phyloP scores from a whole-genome alignment of 2,329 filamentous ascomycete genomes.

The Coniochaeta prunicola region DNA sequence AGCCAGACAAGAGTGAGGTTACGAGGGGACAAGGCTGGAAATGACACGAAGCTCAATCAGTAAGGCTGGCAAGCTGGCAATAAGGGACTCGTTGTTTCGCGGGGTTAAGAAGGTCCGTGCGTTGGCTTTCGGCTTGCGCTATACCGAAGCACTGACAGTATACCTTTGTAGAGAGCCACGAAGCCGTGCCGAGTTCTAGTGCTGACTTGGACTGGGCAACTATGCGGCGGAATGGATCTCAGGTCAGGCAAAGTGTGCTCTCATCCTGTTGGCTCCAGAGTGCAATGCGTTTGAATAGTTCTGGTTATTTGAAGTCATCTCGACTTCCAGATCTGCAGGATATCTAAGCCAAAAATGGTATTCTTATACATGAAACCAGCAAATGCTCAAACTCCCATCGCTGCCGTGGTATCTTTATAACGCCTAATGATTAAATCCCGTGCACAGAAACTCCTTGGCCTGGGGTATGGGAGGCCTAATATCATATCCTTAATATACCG shows the following conservation, averaged over 20 bases:
- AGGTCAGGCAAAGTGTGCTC: no score
- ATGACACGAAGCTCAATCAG: not conserved
- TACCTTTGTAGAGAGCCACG: no score
- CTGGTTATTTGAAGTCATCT: no score
- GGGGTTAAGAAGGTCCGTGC: not conserved
- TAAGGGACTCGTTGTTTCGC: not conserved
- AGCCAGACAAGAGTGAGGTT: not conserved
- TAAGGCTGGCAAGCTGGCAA: not conserved
- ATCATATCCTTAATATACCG: not conserved
- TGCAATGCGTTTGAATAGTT: no score
- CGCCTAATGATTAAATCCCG: not conserved
- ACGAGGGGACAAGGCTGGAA: not conserved
- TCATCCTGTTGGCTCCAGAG: no score
- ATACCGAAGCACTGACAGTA: no score
- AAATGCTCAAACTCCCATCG: not conserved
- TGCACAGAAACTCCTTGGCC: not conserved
- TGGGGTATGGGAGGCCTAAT: not conserved
- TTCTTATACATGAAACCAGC: no score
- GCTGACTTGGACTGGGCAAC: no score
- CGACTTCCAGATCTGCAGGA: not conserved
- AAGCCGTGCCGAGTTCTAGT: no score
- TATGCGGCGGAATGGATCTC: no score
- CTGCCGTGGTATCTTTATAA: not conserved
- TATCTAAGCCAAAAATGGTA: not conserved
- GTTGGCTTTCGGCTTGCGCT: not conserved